Evolutionary conservation across 108 stramenopile species (phyloP).

Genomic region (Skeletonema grethae): DNA sequence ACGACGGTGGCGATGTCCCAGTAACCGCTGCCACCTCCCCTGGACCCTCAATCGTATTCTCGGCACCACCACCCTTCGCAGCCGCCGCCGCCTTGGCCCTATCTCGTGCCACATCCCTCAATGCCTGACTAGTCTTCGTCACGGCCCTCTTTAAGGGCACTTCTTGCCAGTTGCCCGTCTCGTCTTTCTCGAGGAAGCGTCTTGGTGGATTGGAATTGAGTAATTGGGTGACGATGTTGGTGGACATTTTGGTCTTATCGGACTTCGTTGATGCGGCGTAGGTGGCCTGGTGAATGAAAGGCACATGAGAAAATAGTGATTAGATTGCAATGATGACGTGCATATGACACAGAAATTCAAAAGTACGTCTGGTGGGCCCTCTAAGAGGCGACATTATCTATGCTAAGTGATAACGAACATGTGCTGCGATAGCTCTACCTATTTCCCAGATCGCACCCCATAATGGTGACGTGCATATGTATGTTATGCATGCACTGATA

Average conservation of each 20-base stretch:
- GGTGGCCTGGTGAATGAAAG: neutral
- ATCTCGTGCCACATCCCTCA: neutral
- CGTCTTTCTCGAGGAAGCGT: neutral
- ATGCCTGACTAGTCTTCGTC: neutral
- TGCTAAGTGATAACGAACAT: too few species aligned
- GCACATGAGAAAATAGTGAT: neutral
- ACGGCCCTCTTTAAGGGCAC: neutral
- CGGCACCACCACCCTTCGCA: too few species aligned
- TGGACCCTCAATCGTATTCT: too few species aligned
- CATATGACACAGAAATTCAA: too few species aligned
- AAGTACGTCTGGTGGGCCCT: too few species aligned
- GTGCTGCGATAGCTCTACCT: too few species aligned
- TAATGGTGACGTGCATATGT: too few species aligned
- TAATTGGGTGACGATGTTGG: neutral
- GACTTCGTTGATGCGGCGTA: neutral
- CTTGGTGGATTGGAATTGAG: neutral
- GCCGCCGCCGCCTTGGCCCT: neutral
- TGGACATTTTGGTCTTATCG: neutral
- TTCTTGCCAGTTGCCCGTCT: neutral
- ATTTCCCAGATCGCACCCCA: too few species aligned
- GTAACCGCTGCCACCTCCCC: too few species aligned
- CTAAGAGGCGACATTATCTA: too few species aligned
- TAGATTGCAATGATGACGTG: neutral
- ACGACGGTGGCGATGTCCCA: too few species aligned
- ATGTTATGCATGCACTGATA: too few species aligned